Evolutionary conservation across 495 filamentous ascomycete species (phyloP), one percentile per base, ranked within the genome.

Genomic region (Xylaria telfairii): DNA sequence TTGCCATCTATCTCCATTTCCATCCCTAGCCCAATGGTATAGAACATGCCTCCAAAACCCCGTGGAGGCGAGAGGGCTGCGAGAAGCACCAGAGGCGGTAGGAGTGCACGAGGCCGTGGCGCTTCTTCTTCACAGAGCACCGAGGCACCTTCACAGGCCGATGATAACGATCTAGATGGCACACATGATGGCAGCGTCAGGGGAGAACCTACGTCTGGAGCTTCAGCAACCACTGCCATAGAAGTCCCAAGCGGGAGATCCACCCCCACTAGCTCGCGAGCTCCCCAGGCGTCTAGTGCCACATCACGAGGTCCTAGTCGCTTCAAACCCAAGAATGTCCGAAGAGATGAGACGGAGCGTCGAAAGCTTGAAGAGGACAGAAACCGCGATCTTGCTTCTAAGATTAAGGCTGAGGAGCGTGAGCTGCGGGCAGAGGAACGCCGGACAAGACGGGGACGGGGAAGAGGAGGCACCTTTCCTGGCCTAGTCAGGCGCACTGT

Each of bases 311-410:
- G 54, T 49, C 62, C 68, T 49, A 70, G 73, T 28, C 67, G 78
- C 42, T 83, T 84, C 70, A 82, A 77, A 56, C 83, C 83, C 1
- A 85, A 83, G 68, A 81, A 74, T 3, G 71, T 84, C 15, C 76
- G 83, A 8, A 73, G 83, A 62, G 81, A 79, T 67, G 79, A 82
- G 28, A 73, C 78, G 4, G 83, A 85, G 65, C 75, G 83, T n/a
- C 72, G 72, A n/a, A 77, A 72, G 51, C 67, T 83, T 8, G 81
- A 82, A 63, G 78, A 80, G 28, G 81, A 83, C 41, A 74, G 76
- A 71, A 75, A 70, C 19, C 71, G 72, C 34, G 73, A 75, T 28
- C 63, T 78, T 6, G 72, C 72, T 26, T 39, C 68, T n/a, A 78
- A 78, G 41, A 71, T 78, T 24, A 75, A 81, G 42, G 54, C 46